Conservation (phyloP, 2,329 filamentous ascomycete genomes). For the Dryadomyces quercivorus region DNA sequence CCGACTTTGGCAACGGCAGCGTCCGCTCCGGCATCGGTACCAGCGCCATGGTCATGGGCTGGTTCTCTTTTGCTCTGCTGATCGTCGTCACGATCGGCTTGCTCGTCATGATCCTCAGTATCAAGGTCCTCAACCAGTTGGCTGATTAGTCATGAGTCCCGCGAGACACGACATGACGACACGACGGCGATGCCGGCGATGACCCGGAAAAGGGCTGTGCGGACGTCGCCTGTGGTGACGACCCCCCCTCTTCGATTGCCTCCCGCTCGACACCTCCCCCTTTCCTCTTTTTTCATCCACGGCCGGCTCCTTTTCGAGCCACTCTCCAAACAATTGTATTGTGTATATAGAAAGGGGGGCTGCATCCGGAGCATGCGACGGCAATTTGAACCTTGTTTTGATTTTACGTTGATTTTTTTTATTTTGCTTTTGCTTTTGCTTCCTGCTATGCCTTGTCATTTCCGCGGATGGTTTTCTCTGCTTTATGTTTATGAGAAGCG, state of each 20-base stretch:
- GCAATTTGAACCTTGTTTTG: neutral
- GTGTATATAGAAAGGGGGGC: neutral
- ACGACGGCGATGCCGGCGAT: too few species aligned
- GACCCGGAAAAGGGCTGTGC: too few species aligned
- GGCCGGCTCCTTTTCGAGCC: neutral
- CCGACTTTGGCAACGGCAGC: constrained; percentile 83
- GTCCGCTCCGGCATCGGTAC: constrained; percentile 83
- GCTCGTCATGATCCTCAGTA: constrained; percentile 93
- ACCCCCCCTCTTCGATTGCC: neutral
- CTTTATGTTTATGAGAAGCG: neutral
- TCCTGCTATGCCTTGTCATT: too few species aligned
- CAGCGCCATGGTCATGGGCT: constrained; percentile 90
- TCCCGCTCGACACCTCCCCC: neutral
- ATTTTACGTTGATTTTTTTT: neutral
- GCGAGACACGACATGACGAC: too few species aligned
- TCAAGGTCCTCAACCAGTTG: constrained; percentile 60
- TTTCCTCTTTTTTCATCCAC: neutral
- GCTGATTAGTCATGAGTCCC: constrained; percentile 17
- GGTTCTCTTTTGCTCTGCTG: constrained; percentile 89
- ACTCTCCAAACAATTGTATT: neutral
- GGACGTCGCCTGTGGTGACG: neutral
- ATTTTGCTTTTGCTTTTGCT: neutral
- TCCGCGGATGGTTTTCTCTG: neutral
- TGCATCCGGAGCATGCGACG: neutral
- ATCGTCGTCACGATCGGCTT: constrained; percentile 93